These are phyloP conservation scores for Garcia nutans DNA, from an alignment of 345 rosid species.

Conservation along the genomic window DNA sequence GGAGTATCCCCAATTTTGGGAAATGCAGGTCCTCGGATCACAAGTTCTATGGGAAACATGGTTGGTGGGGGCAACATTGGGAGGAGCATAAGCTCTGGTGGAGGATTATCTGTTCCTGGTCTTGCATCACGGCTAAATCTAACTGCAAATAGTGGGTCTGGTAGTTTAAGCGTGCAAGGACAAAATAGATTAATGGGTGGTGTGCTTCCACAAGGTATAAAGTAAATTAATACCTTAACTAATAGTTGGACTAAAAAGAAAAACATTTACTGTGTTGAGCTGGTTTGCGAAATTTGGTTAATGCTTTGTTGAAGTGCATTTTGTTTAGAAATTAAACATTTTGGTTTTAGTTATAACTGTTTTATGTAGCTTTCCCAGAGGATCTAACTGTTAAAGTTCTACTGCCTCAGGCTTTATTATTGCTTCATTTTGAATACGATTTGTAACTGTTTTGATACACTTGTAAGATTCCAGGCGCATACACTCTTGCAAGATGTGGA, in stretches of 20 bases:
- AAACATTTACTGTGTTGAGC: neutral
- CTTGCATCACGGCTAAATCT: constrained; percentile 81
- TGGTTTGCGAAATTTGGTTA: neutral
- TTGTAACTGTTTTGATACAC: no score
- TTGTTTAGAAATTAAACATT: neutral
- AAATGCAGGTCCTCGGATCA: constrained; percentile 77
- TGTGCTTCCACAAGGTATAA: constrained; percentile 86
- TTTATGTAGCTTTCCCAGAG: neutral
- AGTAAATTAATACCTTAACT: constrained; percentile 1
- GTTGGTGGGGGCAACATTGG: constrained; percentile 89
- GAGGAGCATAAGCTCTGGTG: constrained; percentile 80
- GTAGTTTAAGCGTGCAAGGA: constrained; percentile 72
- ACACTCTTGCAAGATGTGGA: neutral
- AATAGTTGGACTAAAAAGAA: neutral
- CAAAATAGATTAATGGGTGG: constrained; percentile 86
- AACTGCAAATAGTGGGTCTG: constrained; percentile 77
- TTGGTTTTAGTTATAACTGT: neutral
- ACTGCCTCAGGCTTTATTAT: neutral
- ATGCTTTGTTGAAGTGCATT: neutral
- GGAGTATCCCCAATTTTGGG: constrained; percentile 91
- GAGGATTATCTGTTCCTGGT: constrained; percentile 83
- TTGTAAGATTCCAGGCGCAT: neutral
- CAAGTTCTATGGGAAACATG: constrained; percentile 91
- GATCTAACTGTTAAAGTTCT: neutral
- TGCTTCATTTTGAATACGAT: neutral